phyloP scores from a whole-genome alignment of 768 basidiomycete genomes.

The Phylloporus rhodoxanthus region DNA sequence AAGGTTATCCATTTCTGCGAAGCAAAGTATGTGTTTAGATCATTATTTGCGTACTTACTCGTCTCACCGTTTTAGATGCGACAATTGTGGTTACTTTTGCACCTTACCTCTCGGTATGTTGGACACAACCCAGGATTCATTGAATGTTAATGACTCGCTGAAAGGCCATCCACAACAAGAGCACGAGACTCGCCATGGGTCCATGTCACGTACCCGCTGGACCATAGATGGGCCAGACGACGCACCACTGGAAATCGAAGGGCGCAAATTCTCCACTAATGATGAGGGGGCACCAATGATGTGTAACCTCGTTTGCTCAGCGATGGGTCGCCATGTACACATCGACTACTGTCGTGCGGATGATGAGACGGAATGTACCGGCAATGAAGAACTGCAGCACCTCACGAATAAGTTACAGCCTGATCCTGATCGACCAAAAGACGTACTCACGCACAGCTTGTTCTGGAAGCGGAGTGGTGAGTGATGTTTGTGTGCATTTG shows the following conservation, averaged over 20 bases:
- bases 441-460: slow-evolving; percentile 47
- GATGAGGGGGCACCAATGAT: slow-evolving; percentile 61
- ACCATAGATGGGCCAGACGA: slow-evolving; percentile 48
- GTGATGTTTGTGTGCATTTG: background rate
- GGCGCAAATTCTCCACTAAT: slow-evolving; percentile 46
- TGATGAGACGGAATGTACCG: slow-evolving; percentile 32
- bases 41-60: background rate
- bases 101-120: slow-evolving; percentile 47
- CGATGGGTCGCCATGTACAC: slow-evolving; percentile 53
- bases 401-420: slow-evolving; percentile 40
- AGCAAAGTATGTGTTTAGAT: slow-evolving; percentile 29
- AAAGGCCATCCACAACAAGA: slow-evolving; percentile 54
- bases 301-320: slow-evolving; percentile 51
- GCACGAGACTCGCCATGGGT: slow-evolving; percentile 60
- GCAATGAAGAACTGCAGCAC: slow-evolving; percentile 42
- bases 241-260: slow-evolving; percentile 46
- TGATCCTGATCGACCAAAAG: slow-evolving; percentile 43
- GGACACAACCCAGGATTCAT: accelerated
- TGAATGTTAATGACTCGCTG: background rate
- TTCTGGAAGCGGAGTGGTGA: slow-evolving; percentile 57
- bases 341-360: slow-evolving; percentile 49
- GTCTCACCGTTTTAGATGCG: slow-evolving; percentile 34
- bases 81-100: slow-evolving; percentile 54
- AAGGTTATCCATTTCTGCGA: slow-evolving; percentile 52
- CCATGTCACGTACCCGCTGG: slow-evolving; percentile 57